Evolutionary conservation across 306 rosid species (phyloP), one percentile per base, ranked within the genome.

Genomic region (Vigna angularis): DNA sequence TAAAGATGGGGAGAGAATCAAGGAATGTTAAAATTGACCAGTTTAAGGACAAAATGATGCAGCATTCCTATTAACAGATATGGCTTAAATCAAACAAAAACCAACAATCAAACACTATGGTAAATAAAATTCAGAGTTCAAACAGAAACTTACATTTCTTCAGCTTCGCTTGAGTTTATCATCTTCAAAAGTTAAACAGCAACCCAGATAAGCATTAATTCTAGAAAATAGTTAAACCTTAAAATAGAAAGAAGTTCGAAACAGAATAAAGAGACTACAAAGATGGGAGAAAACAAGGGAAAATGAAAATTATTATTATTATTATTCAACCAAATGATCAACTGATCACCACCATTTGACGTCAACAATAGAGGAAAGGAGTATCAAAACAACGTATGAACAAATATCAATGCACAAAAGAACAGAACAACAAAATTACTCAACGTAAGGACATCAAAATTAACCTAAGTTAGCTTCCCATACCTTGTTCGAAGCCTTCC

Each of bases 111-210:
- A 38, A 81, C 55, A 81, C 40, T 30, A 20, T 48, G 57, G 11
- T 13, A 28, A 73, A 67, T 52, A 51, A 17, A 82, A 42, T 62
- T 59, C 48, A 73, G 56, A 70, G 57, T 65, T 71, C 71, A 74
- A 79, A 79, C 14, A 69, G 70, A 30, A 83, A 55, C 92, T 86
- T 86, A 94, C 98, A 85, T 73, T 13, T 71, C 79, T 84, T 84
- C 96, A 79, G 32, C 68, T 26, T 81, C 93, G 78, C 89, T 73
- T 64, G 88, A 77, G 59, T 83, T 82, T 65, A 82, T 81, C 74
- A 56, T 89, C 98, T 94, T 89, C 74, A 76, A 79, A 83, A 71
- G 42, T 66, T 66, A 67, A 80, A 74, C 77, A 52, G 72, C 20
- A 74, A 57, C 78, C 83, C 48, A 52, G 9, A 77, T 73, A 62